A percentile compares a stretch with the other conserved stretches of the same genome.
phyloP scores from a whole-genome alignment of 257 asterid genomes.

The Solanum peruvianum region DNA sequence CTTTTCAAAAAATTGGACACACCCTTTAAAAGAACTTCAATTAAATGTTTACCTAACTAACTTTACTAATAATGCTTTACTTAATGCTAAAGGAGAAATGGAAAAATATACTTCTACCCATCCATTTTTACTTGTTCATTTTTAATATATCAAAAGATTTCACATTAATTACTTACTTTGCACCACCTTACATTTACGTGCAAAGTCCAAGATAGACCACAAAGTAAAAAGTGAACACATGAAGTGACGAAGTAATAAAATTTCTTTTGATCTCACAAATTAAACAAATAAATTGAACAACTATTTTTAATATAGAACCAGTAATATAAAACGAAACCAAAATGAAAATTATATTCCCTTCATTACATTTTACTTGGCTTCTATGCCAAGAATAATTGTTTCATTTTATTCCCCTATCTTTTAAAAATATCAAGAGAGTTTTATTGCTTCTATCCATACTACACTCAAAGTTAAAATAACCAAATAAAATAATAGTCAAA shows the following conservation, averaged over 20 bases:
- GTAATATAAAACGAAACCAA: background rate
- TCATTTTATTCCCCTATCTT: background rate
- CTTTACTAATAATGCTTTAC: too few species aligned
- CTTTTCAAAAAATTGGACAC: too few species aligned
- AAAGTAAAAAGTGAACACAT: background rate
- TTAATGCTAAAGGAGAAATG: too few species aligned
- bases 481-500: background rate
- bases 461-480: background rate
- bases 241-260: background rate
- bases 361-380: background rate
- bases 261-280: background rate
- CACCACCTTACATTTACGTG: background rate
- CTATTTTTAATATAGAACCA: background rate
- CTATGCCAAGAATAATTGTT: background rate
- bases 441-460: background rate
- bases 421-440: background rate
- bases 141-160: too few species aligned
- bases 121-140: background rate
- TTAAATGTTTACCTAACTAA: too few species aligned
- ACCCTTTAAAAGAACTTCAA: too few species aligned
- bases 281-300: background rate
- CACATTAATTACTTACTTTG: background rate
- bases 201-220: background rate
- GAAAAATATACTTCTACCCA: background rate
- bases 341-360: background rate